Evolutionary conservation across 495 filamentous ascomycete species (phyloP), one percentile per base, ranked within the genome.

Genomic region (Pyrenopolyporus hunteri): DNA sequence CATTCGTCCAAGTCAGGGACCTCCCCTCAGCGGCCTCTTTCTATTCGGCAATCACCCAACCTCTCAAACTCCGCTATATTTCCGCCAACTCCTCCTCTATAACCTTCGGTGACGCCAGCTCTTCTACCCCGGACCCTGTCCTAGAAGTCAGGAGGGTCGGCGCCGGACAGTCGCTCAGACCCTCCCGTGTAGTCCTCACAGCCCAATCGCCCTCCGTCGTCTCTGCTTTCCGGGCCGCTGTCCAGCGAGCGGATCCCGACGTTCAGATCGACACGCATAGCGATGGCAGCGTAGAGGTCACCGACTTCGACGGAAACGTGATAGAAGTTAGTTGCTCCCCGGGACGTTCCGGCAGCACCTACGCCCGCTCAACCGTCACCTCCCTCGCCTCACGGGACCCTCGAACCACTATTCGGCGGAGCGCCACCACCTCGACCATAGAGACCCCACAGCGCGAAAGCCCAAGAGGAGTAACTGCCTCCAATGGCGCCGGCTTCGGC

Each of bases 21-120:
- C 87, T 94, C 32, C 85, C 90, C 6, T 86, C 85, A 14, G 87
- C 90, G 6, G 86, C 85, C 36, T 93, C 89, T 1, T 93, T 93
- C 78, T 96, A 89, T 73, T 82, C 92, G 3, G 82, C 87, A 57
- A 82, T 91, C 63, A 77, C 87, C 39, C 86, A 89, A 57, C 89
- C 91, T 0, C 77, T 95, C 14, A 89, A 89, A 16, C 86, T 94
- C 52, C 81, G 81, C 44, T 95, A 84, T 70, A 80, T 92, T 14
- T 74, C 73, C 11, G 67, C 60, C 57, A 67, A 44, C 36, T 28
- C 69, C 6, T 68, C 70, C 8, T 73, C 74, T 13, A 63, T 73
- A 55, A 59, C 69, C 16, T 71, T 67, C 19, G 70, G 72, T 9
- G 68, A 70, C 40, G 70, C 70, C 28, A 64, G 74, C 8, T 69